Evolutionary conservation across 1,284 basidiomycete genomes (phyloP), one percentile per base, ranked within the genome.

Genomic region (Ganoderma leucocontextum): DNA sequence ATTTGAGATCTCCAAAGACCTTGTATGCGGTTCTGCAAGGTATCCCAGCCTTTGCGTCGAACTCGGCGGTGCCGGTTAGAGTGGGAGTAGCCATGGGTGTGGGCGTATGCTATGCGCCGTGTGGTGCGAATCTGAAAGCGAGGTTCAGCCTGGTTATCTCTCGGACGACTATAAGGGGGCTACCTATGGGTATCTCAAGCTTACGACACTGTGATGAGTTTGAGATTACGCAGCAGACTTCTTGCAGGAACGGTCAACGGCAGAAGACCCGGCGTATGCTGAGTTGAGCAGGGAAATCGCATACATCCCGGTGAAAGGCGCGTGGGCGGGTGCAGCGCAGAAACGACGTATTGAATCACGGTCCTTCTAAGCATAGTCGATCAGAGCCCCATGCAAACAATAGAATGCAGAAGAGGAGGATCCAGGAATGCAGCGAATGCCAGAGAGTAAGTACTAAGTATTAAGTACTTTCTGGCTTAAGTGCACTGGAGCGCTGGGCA

Each of bases 21-120:
- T 75, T 74, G 73, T 78, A 80, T 74, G 75, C 78, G 6, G 77
- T 78, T 67, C 76, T 66, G 62, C 71, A 76, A 2, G 72, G 67
- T 29, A 68, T 70, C 19, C 71, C 68, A 13, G 71, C 71, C 8
- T 64, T 62, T 4, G 69, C 69, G 52, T 73, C 60, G 64, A 73
- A 70, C n/a, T 67, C 64, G 4, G 39, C 69, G 25, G 66, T 70
- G n/a, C 69, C 69, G 6, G 67, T 71, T 13, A 36, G 25, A 19
- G 64, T 69, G 12, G 65, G 69, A 15, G 61, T n/a, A 35, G 47
- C 63, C 68, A 72, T 72, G 77, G 29, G n/a, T 22, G 36, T 12
- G 77, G 29, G 15, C 35, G 44, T 19, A 6, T 58, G 22, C 25
- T 60, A 29, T 29, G 38, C 10, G n/a, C n/a, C n/a, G n/a, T 17